These are phyloP conservation scores for Acanthamoeba divionensis DNA, from an alignment of 208 protist genomes.

Conservation along the genomic window DNA sequence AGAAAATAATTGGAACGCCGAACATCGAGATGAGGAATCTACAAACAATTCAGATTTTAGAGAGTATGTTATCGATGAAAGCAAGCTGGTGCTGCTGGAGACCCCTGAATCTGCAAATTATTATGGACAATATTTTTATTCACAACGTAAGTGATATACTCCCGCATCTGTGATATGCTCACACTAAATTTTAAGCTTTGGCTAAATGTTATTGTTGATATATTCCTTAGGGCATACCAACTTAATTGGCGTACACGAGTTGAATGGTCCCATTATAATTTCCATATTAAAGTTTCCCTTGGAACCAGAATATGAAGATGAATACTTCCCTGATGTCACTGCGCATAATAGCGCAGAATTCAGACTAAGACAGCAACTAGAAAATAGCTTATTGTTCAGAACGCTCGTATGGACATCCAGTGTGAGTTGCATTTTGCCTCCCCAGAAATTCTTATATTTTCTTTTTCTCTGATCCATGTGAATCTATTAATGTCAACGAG, in stretches of 20 bases:
- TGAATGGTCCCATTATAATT: not conserved
- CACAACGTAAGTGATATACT: not conserved
- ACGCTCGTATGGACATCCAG: not conserved
- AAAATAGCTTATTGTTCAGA: not conserved
- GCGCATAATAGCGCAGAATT: not conserved
- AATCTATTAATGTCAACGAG: not conserved
- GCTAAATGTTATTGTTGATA: not conserved
- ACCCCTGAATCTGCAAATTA: not conserved
- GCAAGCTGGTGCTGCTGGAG: not conserved
- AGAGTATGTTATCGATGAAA: not conserved
- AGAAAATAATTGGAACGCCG: not conserved
- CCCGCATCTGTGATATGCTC: not conserved
- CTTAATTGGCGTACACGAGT: not conserved
- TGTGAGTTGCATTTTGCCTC: no score
- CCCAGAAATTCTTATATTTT: not conserved
- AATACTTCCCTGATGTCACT: not conserved
- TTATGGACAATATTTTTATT: not conserved
- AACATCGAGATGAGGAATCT: not conserved
- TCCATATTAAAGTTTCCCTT: not conserved
- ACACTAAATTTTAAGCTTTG: not conserved
- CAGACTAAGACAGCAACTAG: not conserved
- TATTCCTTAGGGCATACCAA: not conserved
- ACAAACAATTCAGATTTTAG: not conserved
- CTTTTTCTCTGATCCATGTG: not conserved
- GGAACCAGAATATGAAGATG: no score